These are phyloP conservation scores for Echinochloa phyllopogon DNA, from an alignment of 176 grass and related monocot genomes.

Conservation along the genomic window DNA sequence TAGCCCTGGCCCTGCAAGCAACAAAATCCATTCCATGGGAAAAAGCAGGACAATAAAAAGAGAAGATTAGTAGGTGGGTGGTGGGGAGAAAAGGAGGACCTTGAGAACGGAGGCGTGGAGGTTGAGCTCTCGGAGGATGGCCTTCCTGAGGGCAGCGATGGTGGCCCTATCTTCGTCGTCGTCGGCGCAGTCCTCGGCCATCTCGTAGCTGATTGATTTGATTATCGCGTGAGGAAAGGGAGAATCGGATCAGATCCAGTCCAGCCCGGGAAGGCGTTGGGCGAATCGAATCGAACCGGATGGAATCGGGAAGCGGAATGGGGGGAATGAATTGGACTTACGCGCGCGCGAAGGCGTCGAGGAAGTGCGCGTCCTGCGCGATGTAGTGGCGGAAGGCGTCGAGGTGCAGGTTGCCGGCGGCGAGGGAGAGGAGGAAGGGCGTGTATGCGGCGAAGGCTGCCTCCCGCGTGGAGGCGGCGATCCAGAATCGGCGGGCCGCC, in stretches of 20 bases:
- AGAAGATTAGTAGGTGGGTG: background rate
- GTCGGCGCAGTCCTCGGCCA: slow-evolving; percentile 88
- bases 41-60: background rate
- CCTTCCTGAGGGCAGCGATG: slow-evolving; percentile 64
- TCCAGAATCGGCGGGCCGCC: slow-evolving; percentile 81
- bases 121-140: slow-evolving; percentile 67
- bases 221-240: background rate
- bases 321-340: slow-evolving; percentile 37
- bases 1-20: background rate
- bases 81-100: slow-evolving; percentile 37
- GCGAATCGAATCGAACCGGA: background rate
- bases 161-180: slow-evolving; percentile 87
- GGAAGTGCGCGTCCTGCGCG: slow-evolving; percentile 82
- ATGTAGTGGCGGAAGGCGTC: slow-evolving; percentile 84
- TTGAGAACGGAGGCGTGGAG: slow-evolving; percentile 69
- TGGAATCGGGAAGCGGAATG: background rate
- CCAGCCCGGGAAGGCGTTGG: background rate
- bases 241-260: slow-evolving; percentile 42
- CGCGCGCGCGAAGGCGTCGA: slow-evolving; percentile 81
- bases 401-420: slow-evolving; percentile 60
- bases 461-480: slow-evolving; percentile 67
- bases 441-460: slow-evolving; percentile 76
- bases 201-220: slow-evolving; percentile 68
- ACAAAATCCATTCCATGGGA: background rate
- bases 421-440: slow-evolving; percentile 83